Conservation (phyloP, 192 early-diverging fungal genomes). For the Rhizophagus prolifer region DNA sequence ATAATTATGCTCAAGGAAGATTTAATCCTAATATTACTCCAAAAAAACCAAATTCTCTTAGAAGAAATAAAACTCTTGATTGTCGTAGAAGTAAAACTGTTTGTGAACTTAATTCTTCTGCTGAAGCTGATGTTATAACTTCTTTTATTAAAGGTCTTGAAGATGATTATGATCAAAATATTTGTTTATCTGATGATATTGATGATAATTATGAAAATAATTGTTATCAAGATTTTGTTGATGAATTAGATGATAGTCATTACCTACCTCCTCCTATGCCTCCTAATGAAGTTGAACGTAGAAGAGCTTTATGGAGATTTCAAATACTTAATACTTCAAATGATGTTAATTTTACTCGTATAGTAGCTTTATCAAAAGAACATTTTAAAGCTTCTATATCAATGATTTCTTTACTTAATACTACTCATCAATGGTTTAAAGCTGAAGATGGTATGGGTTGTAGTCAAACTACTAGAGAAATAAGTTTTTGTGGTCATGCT, state of each 20-base stretch:
- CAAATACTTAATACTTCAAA: slow-evolving; percentile 24
- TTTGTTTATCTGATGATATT: too few relatives aligned
- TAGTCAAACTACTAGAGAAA: slow-evolving; percentile 21
- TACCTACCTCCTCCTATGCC: slow-evolving; percentile 7
- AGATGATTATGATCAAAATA: not conserved
- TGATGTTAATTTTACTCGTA: slow-evolving; percentile 33
- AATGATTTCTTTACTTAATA: slow-evolving; percentile 25
- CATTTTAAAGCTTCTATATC: slow-evolving; percentile 24
- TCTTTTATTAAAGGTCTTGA: too few relatives aligned
- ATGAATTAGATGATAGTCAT: not conserved
- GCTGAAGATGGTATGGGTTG: slow-evolving; percentile 18
- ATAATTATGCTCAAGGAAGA: slow-evolving; percentile 16
- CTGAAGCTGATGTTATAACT: too few relatives aligned
- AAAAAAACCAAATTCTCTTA: slow-evolving; percentile 13
- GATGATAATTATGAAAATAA: not conserved
- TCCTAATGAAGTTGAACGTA: slow-evolving; percentile 13
- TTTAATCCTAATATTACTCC: slow-evolving; percentile 20
- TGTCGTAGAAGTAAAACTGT: not conserved
- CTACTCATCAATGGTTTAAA: slow-evolving; percentile 29
- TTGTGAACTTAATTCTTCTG: not conserved
- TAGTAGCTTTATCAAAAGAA: slow-evolving; percentile 12
- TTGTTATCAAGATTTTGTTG: not conserved
- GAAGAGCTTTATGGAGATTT: slow-evolving; percentile 22
- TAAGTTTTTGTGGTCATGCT: slow-evolving; percentile 37
- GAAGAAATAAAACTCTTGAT: not conserved